A percentile compares a stretch with the other conserved stretches of the same genome.
These are phyloP conservation scores for Shiraia sp. DNA, from an alignment of 2,329 filamentous ascomycete species.

Conservation along the genomic window DNA sequence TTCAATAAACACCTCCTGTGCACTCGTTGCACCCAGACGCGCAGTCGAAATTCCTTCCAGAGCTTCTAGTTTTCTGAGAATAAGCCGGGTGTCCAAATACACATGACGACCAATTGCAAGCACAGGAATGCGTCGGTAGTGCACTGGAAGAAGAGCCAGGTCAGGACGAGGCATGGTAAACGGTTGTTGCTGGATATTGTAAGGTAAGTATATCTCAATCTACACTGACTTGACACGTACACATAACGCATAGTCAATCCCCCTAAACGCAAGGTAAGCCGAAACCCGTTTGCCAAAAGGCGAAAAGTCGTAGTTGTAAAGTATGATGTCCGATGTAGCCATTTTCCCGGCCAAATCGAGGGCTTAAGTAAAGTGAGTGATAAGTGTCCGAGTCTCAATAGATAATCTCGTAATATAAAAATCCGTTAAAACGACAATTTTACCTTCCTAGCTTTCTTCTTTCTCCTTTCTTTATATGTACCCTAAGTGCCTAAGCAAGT, in stretches of 20 bases:
- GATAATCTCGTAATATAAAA: no score
- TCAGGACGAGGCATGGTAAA: conserved; percentile 68
- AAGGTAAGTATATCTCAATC: background rate
- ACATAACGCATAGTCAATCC: conserved; percentile 59
- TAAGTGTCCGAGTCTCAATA: no score
- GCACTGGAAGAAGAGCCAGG: conserved; percentile 62
- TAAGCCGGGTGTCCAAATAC: conserved; percentile 71
- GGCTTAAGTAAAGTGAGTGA: no score
- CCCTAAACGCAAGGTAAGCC: conserved; percentile 68
- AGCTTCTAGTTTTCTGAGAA: conserved; percentile 65
- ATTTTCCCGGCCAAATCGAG: conserved; percentile 2
- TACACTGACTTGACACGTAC: conserved; percentile 2
- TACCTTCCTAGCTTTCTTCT: no score
- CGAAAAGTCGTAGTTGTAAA: conserved; percentile 69
- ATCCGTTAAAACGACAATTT: no score
- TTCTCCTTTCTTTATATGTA: no score
- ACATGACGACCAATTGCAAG: conserved; percentile 68
- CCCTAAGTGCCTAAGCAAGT: no score
- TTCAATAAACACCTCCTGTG: conserved; percentile 56
- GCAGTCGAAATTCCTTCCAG: conserved; percentile 31
- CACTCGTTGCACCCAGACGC: conserved; percentile 17
- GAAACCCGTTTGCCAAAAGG: conserved; percentile 65
- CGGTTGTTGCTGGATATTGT: conserved; percentile 55
- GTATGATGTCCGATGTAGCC: conserved; percentile 52
- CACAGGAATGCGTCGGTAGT: conserved; percentile 71